Evolutionary conservation across 1,284 basidiomycete genomes (phyloP).

Genomic region (Cryptococcus sp.): DNA sequence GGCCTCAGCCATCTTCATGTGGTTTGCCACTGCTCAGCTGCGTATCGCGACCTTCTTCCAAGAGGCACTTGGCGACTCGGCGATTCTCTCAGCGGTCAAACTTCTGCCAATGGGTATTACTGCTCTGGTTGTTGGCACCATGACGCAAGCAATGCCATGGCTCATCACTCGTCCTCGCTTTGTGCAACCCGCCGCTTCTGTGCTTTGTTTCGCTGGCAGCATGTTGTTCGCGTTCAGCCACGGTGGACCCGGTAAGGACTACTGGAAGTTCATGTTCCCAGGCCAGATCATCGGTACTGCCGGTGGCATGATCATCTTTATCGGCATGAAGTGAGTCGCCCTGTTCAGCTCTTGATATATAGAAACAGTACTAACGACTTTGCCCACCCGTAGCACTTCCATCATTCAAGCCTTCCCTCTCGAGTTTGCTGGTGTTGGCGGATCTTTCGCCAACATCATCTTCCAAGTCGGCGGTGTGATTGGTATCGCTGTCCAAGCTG

Average conservation of each 20-base stretch:
- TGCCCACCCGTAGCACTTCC: slow-evolving; percentile 17
- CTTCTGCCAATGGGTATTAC: slow-evolving; percentile 49
- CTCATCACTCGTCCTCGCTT: slow-evolving; percentile 45
- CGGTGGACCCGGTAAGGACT: slow-evolving; percentile 44
- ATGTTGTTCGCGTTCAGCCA: slow-evolving; percentile 47
- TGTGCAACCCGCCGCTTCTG: slow-evolving; percentile 39
- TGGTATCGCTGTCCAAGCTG: slow-evolving; percentile 48
- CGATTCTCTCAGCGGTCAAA: slow-evolving; percentile 48
- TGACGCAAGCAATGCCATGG: slow-evolving; percentile 38
- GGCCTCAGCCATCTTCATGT: slow-evolving; percentile 40
- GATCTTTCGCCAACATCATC: slow-evolving; percentile 46
- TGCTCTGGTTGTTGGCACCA: slow-evolving; percentile 40
- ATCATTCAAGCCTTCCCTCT: slow-evolving; percentile 39
- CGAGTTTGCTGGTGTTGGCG: slow-evolving; percentile 41
- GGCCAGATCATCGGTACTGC: slow-evolving; percentile 44
- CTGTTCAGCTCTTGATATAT: too few species aligned
- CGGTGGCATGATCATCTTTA: slow-evolving; percentile 48
- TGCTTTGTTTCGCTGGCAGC: slow-evolving; percentile 37
- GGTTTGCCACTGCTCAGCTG: slow-evolving; percentile 47
- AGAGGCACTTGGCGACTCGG: slow-evolving; percentile 35
- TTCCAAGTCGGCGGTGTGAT: slow-evolving; percentile 51
- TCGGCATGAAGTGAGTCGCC: slow-evolving; percentile 37
- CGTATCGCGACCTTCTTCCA: slow-evolving; percentile 51
- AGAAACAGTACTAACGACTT: not conserved
- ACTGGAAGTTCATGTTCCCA: slow-evolving; percentile 49